Base-by-base conservation (phyloP, 768 basidiomycete genomes). In the Rhizopogon sp. region DNA sequence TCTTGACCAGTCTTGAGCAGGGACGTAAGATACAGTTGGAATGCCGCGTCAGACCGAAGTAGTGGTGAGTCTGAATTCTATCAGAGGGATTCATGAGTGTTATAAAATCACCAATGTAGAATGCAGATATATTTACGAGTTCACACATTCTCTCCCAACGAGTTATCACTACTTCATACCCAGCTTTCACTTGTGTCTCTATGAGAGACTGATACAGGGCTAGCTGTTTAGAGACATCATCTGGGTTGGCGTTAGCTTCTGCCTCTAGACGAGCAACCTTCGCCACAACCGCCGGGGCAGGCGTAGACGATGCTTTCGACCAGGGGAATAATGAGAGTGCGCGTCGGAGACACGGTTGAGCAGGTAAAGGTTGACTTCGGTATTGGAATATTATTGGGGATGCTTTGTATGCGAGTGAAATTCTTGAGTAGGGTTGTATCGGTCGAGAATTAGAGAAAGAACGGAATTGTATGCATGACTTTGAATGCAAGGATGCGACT, bases 111-210 rank as follows among this genome's bases (percentile, higher is more conserved):
- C 39, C 14, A 4, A 22, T 50, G 11, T 16, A 35, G 41, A 8
- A 44, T 10, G 13, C 10, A 39, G 50, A 39, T 8, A 13, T 31
- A 82, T 88, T 61, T 72, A 92, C 91, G 65, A 87, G 90, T 79
- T 92, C 87, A 62, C 81, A 81, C 79, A 86, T 83, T 60, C 84
- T 78, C 66, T 93, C 90, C 90, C 91, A 93, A 53, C 90, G 81
- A 63, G 74, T 83, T 54, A 90, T 82, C 54, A 92, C 72, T 22
- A 88, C 72, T 56, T 90, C 85, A 66, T 85, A 85, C 0, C 83
- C 90, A 11, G 84, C 77, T 54, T 80, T 82, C 35, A 86, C 73
- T 50, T 82, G 80, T 0, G 87, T 87, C 0, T 81, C 80, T 20
- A 80, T 61, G 29, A 93, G 72, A 16, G 86, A 90, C 22, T 81